These are phyloP conservation scores for Mycosarcoma maydis DNA, from an alignment of 1,284 basidiomycete genomes.

Conservation along the genomic window DNA sequence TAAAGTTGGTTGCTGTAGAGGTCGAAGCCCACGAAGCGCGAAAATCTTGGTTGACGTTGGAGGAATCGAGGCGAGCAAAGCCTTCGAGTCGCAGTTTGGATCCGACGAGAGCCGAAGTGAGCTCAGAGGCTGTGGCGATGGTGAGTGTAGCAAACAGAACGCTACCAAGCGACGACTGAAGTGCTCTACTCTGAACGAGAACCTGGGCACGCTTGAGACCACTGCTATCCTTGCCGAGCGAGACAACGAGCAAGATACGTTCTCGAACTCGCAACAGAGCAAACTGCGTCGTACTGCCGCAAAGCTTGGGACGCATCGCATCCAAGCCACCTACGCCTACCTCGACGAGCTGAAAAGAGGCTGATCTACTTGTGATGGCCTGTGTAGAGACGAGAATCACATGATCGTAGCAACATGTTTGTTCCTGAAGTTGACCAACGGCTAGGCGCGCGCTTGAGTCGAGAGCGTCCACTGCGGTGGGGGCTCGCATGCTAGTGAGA, in stretches of 20 bases:
- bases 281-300: constrained; percentile 8
- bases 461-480: neutral
- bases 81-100: constrained; percentile 23
- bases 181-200: constrained; percentile 11
- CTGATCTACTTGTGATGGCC: constrained; percentile 2
- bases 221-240: constrained; percentile 12
- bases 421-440: constrained; percentile 9
- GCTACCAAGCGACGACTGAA: constrained; percentile 14
- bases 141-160: constrained; percentile 13
- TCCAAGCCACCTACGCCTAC: constrained; percentile 21
- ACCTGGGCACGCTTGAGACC: constrained; percentile 20
- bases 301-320: constrained; percentile 16
- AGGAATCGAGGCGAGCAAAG: constrained; percentile 10
- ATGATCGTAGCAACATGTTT: constrained; percentile 16
- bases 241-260: constrained; percentile 21
- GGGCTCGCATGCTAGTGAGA: constrained; percentile 6
- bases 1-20: neutral
- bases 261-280: constrained; percentile 14
- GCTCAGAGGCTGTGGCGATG: constrained; percentile 10
- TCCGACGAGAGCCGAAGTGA: constrained; percentile 17
- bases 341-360: constrained; percentile 12
- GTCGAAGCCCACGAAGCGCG: constrained; percentile 17
- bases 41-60: constrained; percentile 10
- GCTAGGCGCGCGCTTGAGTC: constrained; percentile 17
- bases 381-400: constrained; percentile 11